A percentile compares a stretch with the other conserved stretches of the same genome.
phyloP scores from a whole-genome alignment of 108 stramenopile species.

The Stephanodiscus triporus region DNA sequence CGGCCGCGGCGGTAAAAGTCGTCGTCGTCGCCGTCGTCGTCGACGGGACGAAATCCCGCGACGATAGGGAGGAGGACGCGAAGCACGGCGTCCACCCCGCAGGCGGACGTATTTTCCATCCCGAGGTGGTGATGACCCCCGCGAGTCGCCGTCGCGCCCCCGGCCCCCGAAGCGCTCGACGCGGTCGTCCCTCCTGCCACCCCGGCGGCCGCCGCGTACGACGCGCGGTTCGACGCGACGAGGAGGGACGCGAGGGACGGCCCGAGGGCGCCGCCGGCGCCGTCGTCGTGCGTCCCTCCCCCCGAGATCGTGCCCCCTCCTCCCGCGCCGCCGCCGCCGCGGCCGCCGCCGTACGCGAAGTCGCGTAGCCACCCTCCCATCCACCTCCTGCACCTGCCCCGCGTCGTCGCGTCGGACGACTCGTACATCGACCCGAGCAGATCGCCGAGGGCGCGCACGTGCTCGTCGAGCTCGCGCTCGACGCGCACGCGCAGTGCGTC shows the following conservation, averaged over 20 bases:
- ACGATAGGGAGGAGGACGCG: constrained; percentile 62
- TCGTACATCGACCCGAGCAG: constrained; percentile 24
- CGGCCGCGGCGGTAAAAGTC: no score
- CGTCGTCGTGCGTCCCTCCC: neutral
- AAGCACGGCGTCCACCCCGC: constrained; percentile 62
- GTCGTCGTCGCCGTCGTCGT: neutral
- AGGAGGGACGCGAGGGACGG: constrained; percentile 34
- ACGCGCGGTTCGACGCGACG: no score
- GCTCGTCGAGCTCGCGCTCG: constrained; percentile 26
- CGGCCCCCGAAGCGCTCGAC: no score
- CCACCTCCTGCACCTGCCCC: constrained; percentile 39
- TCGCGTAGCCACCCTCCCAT: constrained; percentile 36
- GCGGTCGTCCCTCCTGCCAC: no score
- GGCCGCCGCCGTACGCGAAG: constrained; percentile 20
- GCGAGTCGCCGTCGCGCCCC: neutral
- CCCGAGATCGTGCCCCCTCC: neutral
- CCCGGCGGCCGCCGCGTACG: no score
- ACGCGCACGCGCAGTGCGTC: constrained; percentile 22
- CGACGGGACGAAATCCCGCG: constrained; percentile 42
- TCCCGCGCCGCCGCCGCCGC: constrained; percentile 19
- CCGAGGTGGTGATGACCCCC: no score
- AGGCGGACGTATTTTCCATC: constrained; percentile 72
- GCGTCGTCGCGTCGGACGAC: constrained; percentile 29
- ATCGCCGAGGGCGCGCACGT: constrained; percentile 13
- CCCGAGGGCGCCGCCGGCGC: constrained; percentile 29